These are phyloP conservation scores for Dentipellis sp. DNA, from an alignment of 768 basidiomycete species.

Conservation along the genomic window DNA sequence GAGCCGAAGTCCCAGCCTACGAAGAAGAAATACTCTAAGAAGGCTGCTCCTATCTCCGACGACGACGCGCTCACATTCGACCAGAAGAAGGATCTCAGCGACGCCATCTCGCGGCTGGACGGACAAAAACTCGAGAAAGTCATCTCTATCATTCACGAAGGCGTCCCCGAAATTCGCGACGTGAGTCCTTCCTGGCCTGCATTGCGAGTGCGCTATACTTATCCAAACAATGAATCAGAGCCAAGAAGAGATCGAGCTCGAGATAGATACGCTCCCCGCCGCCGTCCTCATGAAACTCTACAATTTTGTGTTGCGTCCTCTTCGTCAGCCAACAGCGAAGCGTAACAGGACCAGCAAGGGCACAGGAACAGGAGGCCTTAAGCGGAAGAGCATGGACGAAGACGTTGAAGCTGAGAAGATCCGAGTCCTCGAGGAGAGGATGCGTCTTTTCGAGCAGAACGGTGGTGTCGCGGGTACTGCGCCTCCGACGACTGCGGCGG, in stretches of 20 bases:
- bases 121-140: slow-evolving; percentile 80
- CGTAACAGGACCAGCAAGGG: slow-evolving; percentile 68
- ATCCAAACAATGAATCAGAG: slow-evolving; percentile 41
- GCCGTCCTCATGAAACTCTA: slow-evolving; percentile 87
- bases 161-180: slow-evolving; percentile 87
- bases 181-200: slow-evolving; percentile 40
- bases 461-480: slow-evolving; percentile 28
- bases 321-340: slow-evolving; percentile 45
- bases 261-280: slow-evolving; percentile 87
- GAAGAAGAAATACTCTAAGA: slow-evolving; percentile 51
- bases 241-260: slow-evolving; percentile 96
- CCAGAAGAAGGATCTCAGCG: slow-evolving; percentile 97
- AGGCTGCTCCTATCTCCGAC: slow-evolving; percentile 55
- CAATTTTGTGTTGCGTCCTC: slow-evolving; percentile 84
- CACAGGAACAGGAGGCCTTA: slow-evolving; percentile 81
- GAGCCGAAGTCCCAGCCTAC: slow-evolving; percentile 34
- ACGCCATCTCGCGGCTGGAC: slow-evolving; percentile 83
- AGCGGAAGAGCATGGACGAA: slow-evolving; percentile 96
- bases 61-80: slow-evolving; percentile 86
- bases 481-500: slow-evolving; percentile 27
- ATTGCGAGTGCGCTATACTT: slow-evolving; percentile 7
- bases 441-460: slow-evolving; percentile 68
- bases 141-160: slow-evolving; percentile 91
- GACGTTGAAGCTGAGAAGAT: slow-evolving; percentile 95
- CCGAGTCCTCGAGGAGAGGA: slow-evolving; percentile 77